Evolutionary conservation across 345 rosid species (phyloP).

Genomic region (Firmiana major): DNA sequence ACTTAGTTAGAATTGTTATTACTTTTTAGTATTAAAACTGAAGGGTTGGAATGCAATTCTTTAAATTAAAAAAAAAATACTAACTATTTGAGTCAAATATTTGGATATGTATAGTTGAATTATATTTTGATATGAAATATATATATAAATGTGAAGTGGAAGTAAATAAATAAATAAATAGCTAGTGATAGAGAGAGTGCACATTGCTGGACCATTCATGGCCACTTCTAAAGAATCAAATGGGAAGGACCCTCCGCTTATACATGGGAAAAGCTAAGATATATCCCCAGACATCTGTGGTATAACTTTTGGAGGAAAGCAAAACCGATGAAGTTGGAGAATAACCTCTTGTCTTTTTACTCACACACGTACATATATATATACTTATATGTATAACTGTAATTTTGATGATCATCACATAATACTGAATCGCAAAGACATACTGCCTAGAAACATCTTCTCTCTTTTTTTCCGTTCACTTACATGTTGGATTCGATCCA

Average conservation of each 20-base stretch:
- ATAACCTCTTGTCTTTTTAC: not conserved
- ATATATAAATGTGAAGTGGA: no score
- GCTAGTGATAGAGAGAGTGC: not conserved
- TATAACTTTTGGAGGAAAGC: constrained; percentile 1
- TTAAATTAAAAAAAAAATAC: no score
- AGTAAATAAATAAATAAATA: not conserved
- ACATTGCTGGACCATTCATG: not conserved
- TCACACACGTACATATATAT: no score
- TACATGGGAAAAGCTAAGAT: not conserved
- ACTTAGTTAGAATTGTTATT: no score
- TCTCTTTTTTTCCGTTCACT: no score
- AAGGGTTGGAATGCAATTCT: no score
- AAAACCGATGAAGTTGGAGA: not conserved
- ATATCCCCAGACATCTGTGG: not conserved
- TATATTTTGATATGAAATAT: no score
- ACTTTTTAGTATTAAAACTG: no score
- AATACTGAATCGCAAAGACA: not conserved
- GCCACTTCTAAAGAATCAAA: not conserved
- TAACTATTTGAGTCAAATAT: no score
- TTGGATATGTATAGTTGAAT: no score
- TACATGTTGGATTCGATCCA: no score
- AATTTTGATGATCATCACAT: not conserved
- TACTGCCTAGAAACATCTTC: not conserved
- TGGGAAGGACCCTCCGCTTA: not conserved
- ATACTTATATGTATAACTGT: not conserved